phyloP scores from a whole-genome alignment of 495 filamentous ascomycete species.

The Daldinia bambusicola region DNA sequence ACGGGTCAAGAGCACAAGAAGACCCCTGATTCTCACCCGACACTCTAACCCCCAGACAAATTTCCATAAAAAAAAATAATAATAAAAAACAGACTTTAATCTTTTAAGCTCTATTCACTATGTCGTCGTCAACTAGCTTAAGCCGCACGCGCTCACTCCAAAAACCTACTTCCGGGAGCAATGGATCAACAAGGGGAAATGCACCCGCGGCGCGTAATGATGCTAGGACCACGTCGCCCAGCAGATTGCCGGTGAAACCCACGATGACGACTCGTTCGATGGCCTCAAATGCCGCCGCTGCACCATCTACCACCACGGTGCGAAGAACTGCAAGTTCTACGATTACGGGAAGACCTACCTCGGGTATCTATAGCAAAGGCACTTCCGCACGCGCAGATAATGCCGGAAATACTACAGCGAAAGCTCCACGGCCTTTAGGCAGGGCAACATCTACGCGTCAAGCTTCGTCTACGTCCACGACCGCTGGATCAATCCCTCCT shows the following conservation, averaged over 20 bases:
- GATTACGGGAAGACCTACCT: slow-evolving; percentile 29
- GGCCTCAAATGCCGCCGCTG: slow-evolving; percentile 29
- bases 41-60: slow-evolving; percentile 11
- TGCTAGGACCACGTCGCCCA: slow-evolving; percentile 54
- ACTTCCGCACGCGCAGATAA: slow-evolving; percentile 28
- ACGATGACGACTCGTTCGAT: slow-evolving; percentile 44
- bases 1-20: slow-evolving; percentile 32
- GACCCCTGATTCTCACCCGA: slow-evolving; percentile 31
- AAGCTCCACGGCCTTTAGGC: slow-evolving; percentile 39
- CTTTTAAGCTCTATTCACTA: slow-evolving; percentile 7
- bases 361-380: slow-evolving; percentile 26
- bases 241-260: slow-evolving; percentile 59
- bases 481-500: slow-evolving; percentile 22
- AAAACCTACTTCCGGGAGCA: slow-evolving; percentile 45
- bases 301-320: slow-evolving; percentile 13
- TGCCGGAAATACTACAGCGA: slow-evolving; percentile 22
- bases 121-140: slow-evolving; percentile 51
- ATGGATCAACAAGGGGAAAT: slow-evolving; percentile 26
- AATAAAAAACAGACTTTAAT: slow-evolving; percentile 3
- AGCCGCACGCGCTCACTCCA: slow-evolving; percentile 59
- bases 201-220: slow-evolving; percentile 22
- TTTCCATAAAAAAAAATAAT: slow-evolving; percentile 19
- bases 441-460: slow-evolving; percentile 39
- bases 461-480: slow-evolving; percentile 39
- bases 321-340: slow-evolving; percentile 12